Evolutionary conservation across 805 yeast genomes (phyloP).

Genomic region (Suhomyces sp.): DNA sequence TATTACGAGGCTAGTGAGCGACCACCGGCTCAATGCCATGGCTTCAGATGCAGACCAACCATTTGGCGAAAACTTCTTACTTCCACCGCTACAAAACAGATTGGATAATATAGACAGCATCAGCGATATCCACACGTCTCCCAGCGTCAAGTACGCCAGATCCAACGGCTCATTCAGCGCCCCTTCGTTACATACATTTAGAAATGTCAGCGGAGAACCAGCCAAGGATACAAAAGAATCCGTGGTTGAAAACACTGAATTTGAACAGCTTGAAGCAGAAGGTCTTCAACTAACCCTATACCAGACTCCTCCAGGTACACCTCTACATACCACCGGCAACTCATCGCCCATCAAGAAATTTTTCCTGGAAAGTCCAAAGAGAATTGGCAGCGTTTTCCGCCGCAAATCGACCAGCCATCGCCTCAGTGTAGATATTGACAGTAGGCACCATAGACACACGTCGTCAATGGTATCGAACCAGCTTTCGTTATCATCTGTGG

Average conservation of each 20-base stretch:
- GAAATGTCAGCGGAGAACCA: conserved; percentile 15
- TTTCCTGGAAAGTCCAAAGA: conserved; percentile 28
- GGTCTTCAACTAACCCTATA: conserved; percentile 4
- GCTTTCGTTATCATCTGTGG: conserved; percentile 22
- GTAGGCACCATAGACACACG: conserved; percentile 23
- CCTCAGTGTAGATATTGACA: conserved; percentile 4
- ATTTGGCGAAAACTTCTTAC: not conserved
- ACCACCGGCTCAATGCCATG: conserved; percentile 10
- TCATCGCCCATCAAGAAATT: conserved; percentile 35
- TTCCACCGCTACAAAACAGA: conserved; percentile 11
- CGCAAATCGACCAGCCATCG: conserved; percentile 10
- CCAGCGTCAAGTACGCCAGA: not conserved
- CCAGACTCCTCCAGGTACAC: conserved; percentile 10
- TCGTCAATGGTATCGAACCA: conserved; percentile 26
- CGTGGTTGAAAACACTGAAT: not conserved
- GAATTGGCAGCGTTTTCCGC: conserved; percentile 21
- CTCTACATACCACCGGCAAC: conserved; percentile 8
- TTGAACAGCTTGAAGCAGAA: not conserved
- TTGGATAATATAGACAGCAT: conserved; percentile 26
- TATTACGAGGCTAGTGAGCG: conserved; percentile 17
- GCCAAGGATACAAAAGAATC: not conserved
- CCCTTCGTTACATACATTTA: conserved; percentile 40
- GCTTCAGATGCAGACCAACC: conserved; percentile 3
- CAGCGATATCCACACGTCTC: conserved; percentile 20
- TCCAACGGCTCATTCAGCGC: conserved; percentile 33